Conservation (phyloP, 2,329 filamentous ascomycete species). For the Gaeumannomyces tritici region DNA sequence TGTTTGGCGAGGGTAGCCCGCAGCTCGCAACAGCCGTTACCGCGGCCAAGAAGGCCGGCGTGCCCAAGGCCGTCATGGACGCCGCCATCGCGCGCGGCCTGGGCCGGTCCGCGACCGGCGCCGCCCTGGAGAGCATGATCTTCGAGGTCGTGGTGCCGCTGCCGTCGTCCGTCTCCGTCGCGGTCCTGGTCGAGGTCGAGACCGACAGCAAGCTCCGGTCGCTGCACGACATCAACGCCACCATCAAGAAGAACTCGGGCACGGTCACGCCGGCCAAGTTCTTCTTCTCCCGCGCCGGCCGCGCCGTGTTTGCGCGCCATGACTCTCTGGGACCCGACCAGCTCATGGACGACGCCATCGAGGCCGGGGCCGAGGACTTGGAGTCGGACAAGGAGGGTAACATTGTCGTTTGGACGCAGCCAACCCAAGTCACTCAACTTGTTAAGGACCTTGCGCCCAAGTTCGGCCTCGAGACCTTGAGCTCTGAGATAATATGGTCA, state of each 20-base stretch:
- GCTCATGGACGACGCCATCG: constrained; percentile 72
- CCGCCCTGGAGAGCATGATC: constrained; percentile 64
- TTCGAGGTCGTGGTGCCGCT: constrained; percentile 75
- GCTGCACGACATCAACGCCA: constrained; percentile 60
- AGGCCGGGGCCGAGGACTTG: constrained; percentile 72
- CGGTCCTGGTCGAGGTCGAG: constrained; percentile 74
- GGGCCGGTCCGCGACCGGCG: constrained; percentile 66
- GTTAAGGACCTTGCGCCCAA: constrained; percentile 53
- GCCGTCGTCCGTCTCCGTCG: constrained; percentile 38
- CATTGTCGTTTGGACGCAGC: constrained; percentile 62
- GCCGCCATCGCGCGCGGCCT: constrained; percentile 80
- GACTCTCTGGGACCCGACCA: constrained; percentile 51
- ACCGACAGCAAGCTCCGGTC: constrained; percentile 72
- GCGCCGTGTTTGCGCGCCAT: constrained; percentile 52
- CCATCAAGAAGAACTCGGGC: constrained; percentile 65
- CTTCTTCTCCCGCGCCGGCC: constrained; percentile 75
- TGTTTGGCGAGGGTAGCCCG: constrained; percentile 66
- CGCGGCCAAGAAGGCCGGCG: constrained; percentile 72
- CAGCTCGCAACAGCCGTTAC: constrained; percentile 61
- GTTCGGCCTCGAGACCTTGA: constrained; percentile 58
- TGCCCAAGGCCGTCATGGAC: constrained; percentile 74
- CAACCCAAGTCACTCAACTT: constrained; percentile 52
- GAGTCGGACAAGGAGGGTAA: constrained; percentile 55
- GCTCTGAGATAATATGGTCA: constrained; percentile 75
- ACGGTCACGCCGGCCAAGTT: constrained; percentile 66